Base-by-base conservation (phyloP, 805 yeast species). In the Schwanniomyces yamadae region DNA sequence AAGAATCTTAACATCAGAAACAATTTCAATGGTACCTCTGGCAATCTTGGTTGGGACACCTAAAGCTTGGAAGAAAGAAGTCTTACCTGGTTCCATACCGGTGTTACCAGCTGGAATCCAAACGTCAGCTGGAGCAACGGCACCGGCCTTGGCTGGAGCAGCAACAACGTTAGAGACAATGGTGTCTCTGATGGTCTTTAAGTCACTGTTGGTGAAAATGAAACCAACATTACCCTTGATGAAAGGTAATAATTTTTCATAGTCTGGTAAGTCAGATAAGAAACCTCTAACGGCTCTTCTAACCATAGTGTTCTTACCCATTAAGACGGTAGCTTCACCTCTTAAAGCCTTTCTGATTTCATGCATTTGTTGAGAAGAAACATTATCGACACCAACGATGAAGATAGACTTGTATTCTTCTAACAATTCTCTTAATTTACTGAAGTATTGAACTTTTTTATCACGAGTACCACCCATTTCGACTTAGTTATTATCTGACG, bases 41-140 rank as follows among this genome's bases (percentile, higher is more conserved):
- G 96, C 93, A 89, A 93, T 93, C 95, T 93, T 93, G 87, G 99
- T 93, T 82, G 99, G 99, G 64, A 93, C 96, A 87, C 98, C 98
- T 65, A 93, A 83, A 69, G 99, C 99, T 83, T 93, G 99, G 98
- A 93, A 93, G 95, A 93, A 93, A 69, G 99, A 93, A 66, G 99
- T 93, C 88, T 93, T 93, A 84, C 98, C 98, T 75, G 99, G 99
- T 80, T 93, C 99, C 95, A 93, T 90, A 85, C 98, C 97, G 60
- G 99, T 93, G 96, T 93, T 93, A 75, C 95, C 95, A 61, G 98
- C 98, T 69, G 95, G 95, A 57, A 93, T 84, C 84, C 82, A 88
- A 64, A 93, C 98, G 67, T 91, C 97, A 71, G 71, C 84, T 72
- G 98, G 98, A 63, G 99, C 97, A 67, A 88, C 68, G 66, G 98